Evolutionary conservation across 2,329 filamentous ascomycete species (phyloP), one percentile per base, ranked within the genome.

Genomic region (Aureobasidium sp.): DNA sequence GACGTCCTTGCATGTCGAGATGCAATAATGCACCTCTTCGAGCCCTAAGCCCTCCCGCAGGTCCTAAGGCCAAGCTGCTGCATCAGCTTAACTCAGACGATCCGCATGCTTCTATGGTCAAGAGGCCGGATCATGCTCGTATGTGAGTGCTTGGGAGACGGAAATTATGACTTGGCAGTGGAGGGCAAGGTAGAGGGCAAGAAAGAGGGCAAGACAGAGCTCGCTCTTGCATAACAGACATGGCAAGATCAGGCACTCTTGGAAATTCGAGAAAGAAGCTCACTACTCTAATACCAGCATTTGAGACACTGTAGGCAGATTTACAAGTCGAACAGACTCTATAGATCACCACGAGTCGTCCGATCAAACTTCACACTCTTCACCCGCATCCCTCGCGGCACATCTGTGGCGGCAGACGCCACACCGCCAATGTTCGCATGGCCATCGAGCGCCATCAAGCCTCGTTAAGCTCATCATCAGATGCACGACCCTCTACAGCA

Each of bases 391-490:
- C 17, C 14, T 27, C 39, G 41, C 36, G 36, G 49, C 36, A 39
- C 49, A 41, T 53, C 49, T 41, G 52, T 44, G 25, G 27, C 52
- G 25, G 8, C 37, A 14, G 22, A 45, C 42, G 52, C 52, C 52
- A 56, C 52, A 42, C 27, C 52, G 39, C 52, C 52, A 56, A 56
- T 15, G 37, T 31, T 44, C 22, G 37, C 39, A 31, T 22, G 52
- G 2, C 17, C 14, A 5, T 12, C 25, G 27, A 44, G 39, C 52
- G 49, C 49, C 49, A 53, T 41, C 36, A 53, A 53, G 49, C 49
- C 49, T 56, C 52, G 15, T 44, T 12, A 56, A 56, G 39, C 52
- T 56, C 52, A 56, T 55, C 37, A 22, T 14, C 37, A 37, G 37
- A 42, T 17, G 52, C 52, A 56, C 52, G 52, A 44, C 39, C 52